Base-by-base conservation (phyloP, 2,329 filamentous ascomycete genomes). In the Aspergillus pseudoterreus region DNA sequence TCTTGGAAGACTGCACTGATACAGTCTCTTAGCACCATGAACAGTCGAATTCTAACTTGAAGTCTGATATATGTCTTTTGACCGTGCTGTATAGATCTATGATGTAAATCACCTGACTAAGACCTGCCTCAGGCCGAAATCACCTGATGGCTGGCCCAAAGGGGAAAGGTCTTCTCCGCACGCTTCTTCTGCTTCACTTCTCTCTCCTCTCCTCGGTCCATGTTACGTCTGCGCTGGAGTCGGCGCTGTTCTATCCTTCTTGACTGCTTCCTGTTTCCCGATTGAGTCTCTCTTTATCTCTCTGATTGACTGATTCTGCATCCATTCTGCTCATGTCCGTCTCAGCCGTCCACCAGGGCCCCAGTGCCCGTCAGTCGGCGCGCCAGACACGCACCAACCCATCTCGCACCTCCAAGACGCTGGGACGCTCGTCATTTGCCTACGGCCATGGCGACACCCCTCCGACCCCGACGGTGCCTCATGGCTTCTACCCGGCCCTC, bases 401-500 rank as follows among this genome's bases (percentile, higher is more conserved):
- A 32, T 71, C 71, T n/a, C 69, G 75, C 57, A 74, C 68, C n/a
- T 76, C 75, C 19, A 76, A 74, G 55, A 74, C 71, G n/a, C 59
- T 62, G 14, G 70, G 68, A 32, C 68, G 72, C 43, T 68, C 71
- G 12, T 70, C 69, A 14, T 71, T 74, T 49, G 70, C 69, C 41
- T 70, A 66, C 43, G 68, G 71, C 22, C 67, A 68, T 52, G 57
- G 51, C 11, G 63, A 68, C 35, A 56, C 64, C 30, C 58, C 64
- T 48, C 50, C 62, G 11, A 59, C 63, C 11, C 56, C 65, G 50
- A 61, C 67, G 53, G 62, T 72, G 15, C 70, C 72, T 35, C 71
- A 74, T 46, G 75, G 74, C 36, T 84, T 87, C 71, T 86, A 82
- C 61, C 84, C 85, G 53, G 84, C 82, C 21, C 79, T 87, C 57